Base-by-base conservation (phyloP, 169 alveolate species). In the Plasmodium vinckei region DNA sequence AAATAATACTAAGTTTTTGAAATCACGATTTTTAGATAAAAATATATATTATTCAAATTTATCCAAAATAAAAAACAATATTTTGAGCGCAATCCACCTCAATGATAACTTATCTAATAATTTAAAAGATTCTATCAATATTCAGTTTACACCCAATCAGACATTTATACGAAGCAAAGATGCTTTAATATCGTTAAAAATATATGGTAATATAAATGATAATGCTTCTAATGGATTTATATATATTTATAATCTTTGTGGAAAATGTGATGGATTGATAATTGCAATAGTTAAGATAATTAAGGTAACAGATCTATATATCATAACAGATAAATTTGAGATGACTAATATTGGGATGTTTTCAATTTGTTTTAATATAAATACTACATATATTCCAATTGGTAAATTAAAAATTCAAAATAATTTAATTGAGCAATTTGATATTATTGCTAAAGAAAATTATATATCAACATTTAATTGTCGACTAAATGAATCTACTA, bases 381-480 rank as follows among this genome's bases (percentile, higher is more conserved):
- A 21, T 6, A 2, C 0, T 1, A 13, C 59, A 13, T 51, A 51
- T 51, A 1, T 33, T 15, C 46, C 60, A 42, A 57, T 68, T 9
- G 90, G 68, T 0, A n/a, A 19, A 72, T 7, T 82, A 67, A 68
- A 68, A 47, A 27, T 82, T 7, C 90, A 82, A 68, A 82, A 68
- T 25, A 67, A 68, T n/a, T 23, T 68, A 57, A 67, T 82, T 56
- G 49, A 82, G 1, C 72, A 82, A 33, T 67, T 82, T 13, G 63
- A 54, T 17, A 25, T 63, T 15, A 0, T 25, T 54, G 33, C 21
- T 53, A 51, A 69, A 6, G 49, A 19, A 53, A 65, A 59, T 49
- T 21, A 42, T 23, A 56, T 82, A 69, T 44, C 71, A 42, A 71
- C 54, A 44, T 82, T 68, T 47, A 82, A 68, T 49, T 82, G 90